A percentile compares a stretch with the other conserved stretches of the same genome.
These are phyloP conservation scores for Boechera stricta DNA, from an alignment of 345 rosid species.

Conservation along the genomic window DNA sequence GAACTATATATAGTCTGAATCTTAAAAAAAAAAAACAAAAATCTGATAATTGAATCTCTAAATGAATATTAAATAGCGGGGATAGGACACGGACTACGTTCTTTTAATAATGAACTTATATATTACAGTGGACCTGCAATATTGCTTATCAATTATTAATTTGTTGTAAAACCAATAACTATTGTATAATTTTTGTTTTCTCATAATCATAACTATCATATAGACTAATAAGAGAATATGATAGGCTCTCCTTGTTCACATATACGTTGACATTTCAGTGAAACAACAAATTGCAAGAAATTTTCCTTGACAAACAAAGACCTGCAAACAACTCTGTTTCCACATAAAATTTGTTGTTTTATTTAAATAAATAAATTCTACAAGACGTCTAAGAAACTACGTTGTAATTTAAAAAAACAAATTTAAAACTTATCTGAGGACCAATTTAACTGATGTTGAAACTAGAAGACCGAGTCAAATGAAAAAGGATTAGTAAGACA, in stretches of 20 bases:
- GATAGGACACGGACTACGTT: neutral
- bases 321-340: constrained; percentile 41
- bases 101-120: neutral
- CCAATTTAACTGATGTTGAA: constrained; percentile 25
- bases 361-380: neutral
- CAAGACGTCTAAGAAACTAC: constrained; percentile 23
- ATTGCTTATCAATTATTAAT: neutral
- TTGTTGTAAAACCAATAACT: neutral
- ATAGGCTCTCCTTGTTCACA: constrained; percentile 39
- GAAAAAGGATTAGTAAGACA: constrained; percentile 7
- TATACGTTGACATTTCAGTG: constrained; percentile 32
- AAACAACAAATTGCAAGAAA: constrained; percentile 6
- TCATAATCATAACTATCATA: neutral
- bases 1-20: too few species aligned
- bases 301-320: constrained; percentile 28
- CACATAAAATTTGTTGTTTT: constrained; percentile 40
- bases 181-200: neutral
- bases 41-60: neutral
- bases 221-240: constrained; percentile 30
- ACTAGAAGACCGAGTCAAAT: constrained; percentile 29
- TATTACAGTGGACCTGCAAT: constrained; percentile 1
- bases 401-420: neutral
- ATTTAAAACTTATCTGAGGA: constrained; percentile 13
- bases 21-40: neutral
- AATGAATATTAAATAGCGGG: neutral